These are phyloP conservation scores for Apiospora phragmitis DNA, from an alignment of 2,329 filamentous ascomycete species.

Conservation along the genomic window DNA sequence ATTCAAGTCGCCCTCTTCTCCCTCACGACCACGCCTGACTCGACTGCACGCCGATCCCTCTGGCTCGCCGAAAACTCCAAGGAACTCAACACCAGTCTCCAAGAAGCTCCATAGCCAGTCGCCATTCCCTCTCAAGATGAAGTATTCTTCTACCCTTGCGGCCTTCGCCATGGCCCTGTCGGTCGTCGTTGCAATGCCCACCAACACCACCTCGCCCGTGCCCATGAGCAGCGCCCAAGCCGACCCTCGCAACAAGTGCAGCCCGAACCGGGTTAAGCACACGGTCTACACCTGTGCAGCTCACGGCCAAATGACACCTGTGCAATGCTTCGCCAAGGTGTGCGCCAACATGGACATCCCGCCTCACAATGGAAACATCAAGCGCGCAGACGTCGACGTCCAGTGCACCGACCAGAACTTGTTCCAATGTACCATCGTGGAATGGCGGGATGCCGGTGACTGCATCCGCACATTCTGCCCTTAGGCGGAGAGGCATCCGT, in stretches of 20 bases:
- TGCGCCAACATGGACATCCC: not conserved
- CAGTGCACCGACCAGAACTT: constrained; percentile 4
- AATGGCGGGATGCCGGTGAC: constrained; percentile 4
- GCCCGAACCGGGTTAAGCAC: not conserved
- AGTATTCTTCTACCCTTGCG: not conserved
- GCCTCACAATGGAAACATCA: not conserved
- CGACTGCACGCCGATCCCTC: not conserved
- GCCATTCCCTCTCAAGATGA: not conserved
- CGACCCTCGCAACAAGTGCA: not conserved
- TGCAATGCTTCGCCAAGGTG: constrained; percentile 8
- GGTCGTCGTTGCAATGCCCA: not conserved
- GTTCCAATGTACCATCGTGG: constrained; percentile 1
- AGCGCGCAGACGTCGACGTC: not conserved
- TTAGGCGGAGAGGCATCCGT: not conserved
- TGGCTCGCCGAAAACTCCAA: not conserved
- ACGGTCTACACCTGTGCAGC: constrained; percentile 6
- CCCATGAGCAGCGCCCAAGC: constrained; percentile 1
- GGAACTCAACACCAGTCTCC: not conserved
- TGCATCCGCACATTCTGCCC: constrained; percentile 9
- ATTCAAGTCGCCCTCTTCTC: not conserved
- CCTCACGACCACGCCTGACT: not conserved
- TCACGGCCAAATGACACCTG: not conserved
- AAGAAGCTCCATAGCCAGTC: too few relatives aligned
- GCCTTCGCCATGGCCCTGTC: not conserved
- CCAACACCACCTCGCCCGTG: not conserved